These are phyloP conservation scores for Dipteronia sinensis DNA, from an alignment of 345 rosid genomes.

Conservation along the genomic window DNA sequence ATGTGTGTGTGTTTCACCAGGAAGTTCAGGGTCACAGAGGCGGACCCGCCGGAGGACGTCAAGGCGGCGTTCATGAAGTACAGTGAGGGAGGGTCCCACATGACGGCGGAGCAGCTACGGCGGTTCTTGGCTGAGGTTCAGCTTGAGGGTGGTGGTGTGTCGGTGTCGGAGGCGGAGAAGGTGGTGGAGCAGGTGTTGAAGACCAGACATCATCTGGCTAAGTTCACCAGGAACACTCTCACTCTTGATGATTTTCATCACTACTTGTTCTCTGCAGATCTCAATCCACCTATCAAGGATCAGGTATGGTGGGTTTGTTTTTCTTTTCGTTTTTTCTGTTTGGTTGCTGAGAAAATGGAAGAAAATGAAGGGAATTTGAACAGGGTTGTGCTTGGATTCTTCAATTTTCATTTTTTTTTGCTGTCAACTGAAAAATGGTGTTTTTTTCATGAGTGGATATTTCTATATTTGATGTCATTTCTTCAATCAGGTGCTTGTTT, in stretches of 20 bases:
- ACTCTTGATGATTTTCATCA: constrained; percentile 73
- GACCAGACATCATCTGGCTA: constrained; percentile 58
- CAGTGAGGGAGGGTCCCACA: constrained; percentile 52
- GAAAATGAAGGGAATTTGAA: neutral
- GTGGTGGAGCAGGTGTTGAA: constrained; percentile 58
- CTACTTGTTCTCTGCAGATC: constrained; percentile 57
- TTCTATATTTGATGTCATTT: neutral
- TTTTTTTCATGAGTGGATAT: neutral
- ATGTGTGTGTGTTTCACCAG: constrained; percentile 71
- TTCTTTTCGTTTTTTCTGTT: constrained; percentile 10
- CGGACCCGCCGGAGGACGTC: constrained; percentile 69
- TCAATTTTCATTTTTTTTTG: neutral
- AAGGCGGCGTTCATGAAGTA: constrained; percentile 54
- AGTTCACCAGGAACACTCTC: constrained; percentile 60
- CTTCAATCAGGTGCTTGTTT: neutral
- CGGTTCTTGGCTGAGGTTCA: constrained; percentile 60
- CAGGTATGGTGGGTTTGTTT: constrained; percentile 30
- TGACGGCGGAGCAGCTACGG: constrained; percentile 71
- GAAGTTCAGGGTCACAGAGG: constrained; percentile 64
- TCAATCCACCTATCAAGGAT: constrained; percentile 59
- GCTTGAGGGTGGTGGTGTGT: constrained; percentile 15
- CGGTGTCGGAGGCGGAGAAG: constrained; percentile 52
- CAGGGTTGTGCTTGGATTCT: neutral
- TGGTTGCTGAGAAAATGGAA: constrained; percentile 8
- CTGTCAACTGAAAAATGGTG: neutral